These are phyloP conservation scores for Protea cynaroides DNA, from an alignment of 164 flowering plant species.

Conservation along the genomic window DNA sequence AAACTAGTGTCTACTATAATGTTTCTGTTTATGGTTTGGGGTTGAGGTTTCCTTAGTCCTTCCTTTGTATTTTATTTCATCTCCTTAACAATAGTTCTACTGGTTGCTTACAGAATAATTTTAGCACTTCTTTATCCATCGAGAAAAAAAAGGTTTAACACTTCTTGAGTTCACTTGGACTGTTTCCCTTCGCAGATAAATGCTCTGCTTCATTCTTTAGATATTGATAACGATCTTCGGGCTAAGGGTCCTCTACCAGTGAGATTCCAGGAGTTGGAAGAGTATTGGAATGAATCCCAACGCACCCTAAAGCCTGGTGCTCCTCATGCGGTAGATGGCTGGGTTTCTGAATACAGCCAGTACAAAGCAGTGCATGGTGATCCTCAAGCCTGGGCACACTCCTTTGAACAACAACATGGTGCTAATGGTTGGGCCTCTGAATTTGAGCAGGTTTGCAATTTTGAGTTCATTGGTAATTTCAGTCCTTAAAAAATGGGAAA, in stretches of 20 bases:
- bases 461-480: too few species aligned
- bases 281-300: conserved; percentile 91
- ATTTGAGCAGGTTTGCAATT: conserved; percentile 61
- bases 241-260: conserved; percentile 59
- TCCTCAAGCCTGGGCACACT: conserved; percentile 70
- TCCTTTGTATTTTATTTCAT: background rate
- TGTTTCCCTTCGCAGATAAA: conserved; percentile 51
- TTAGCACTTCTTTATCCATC: too few species aligned
- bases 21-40: background rate
- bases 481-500: too few species aligned
- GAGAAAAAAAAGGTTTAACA: too few species aligned
- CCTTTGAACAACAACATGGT: conserved; percentile 84
- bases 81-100: too few species aligned
- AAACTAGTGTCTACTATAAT: too few species aligned
- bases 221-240: conserved; percentile 61
- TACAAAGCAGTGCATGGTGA: conserved; percentile 33
- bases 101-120: background rate
- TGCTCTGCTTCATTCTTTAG: conserved; percentile 74
- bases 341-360: conserved; percentile 66
- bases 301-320: conserved; percentile 27
- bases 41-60: background rate
- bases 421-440: conserved; percentile 90
- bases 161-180: background rate
- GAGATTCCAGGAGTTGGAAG: conserved; percentile 69
- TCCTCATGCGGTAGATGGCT: conserved; percentile 52